Evolutionary conservation across 176 grass and related monocot species (phyloP), one percentile per base, ranked within the genome.

Genomic region (Oryza brachyantha): DNA sequence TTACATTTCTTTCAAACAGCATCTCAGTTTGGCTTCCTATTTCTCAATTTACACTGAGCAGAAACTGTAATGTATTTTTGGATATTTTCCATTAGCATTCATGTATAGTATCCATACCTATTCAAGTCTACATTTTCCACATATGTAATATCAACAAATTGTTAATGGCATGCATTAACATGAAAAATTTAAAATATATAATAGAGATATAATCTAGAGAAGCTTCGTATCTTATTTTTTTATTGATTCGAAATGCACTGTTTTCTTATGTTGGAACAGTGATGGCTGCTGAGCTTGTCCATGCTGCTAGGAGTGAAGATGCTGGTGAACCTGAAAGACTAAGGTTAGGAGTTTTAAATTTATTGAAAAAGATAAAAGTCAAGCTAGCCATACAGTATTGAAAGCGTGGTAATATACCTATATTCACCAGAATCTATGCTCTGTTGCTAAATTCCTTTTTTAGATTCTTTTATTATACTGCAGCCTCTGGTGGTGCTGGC

Each of bases 391-490:
- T 52, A n/a, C 22, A 76, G 34, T 31, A 38, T 41, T 29, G 8
- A 21, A n/a, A n/a, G n/a, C n/a, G n/a, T n/a, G n/a, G n/a, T n/a
- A n/a, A n/a, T n/a, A n/a, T 78, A 32, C 66, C 75, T 32, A 11
- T 35, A 64, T 40, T 12, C 12, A 70, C 41, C 32, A 21, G 29
- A 50, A 73, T 16, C 10, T 35, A 83, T 74, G 46, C 24, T 29
- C 41, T 63, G 42, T 80, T 82, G 66, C 89, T 92, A 92, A 97
- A 87, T 79, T 41, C 75, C 60, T 42, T 66, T 87, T 97, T 82
- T 78, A 97, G 94, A 92, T 97, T 94, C 81, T 92, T 90, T 43
- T 97, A 97, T 74, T 97, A 94, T 76, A 97, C 91, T 62, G 89
- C 91, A 97, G 94, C 91, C 66, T 78, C 94, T 69, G 94, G 94